phyloP scores from a whole-genome alignment of 2,329 filamentous ascomycete genomes.

The Pseudogymnoascus sp. region DNA sequence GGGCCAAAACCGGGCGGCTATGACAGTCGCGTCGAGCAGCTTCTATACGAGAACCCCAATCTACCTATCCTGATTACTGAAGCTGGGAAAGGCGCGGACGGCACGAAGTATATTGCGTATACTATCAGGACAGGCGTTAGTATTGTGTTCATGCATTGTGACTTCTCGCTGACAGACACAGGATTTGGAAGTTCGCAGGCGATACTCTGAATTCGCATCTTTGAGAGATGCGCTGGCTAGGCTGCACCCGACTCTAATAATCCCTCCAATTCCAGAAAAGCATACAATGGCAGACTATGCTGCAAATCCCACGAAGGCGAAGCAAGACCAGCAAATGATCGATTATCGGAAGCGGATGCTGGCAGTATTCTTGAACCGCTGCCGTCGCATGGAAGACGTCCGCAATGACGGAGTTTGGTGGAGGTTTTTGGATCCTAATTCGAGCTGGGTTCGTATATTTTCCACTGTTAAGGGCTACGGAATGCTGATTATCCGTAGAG shows the following conservation, averaged over 20 bases:
- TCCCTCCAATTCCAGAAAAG: conserved; percentile 96
- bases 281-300: conserved; percentile 98
- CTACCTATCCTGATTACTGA: conserved; percentile 86
- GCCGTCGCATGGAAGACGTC: conserved; percentile 84
- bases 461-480: background rate
- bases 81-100: conserved; percentile 90
- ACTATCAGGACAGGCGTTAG: conserved; percentile 86
- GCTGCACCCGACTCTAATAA: conserved; percentile 87
- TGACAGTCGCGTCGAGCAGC: conserved; percentile 92
- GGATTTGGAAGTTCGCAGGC: conserved; percentile 89
- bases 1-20: conserved; percentile 75
- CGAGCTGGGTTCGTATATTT: conserved; percentile 63
- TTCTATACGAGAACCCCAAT: conserved; percentile 88
- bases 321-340: conserved; percentile 94
- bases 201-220: conserved; percentile 95
- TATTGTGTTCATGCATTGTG: background rate
- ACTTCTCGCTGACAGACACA: conserved; percentile 31
- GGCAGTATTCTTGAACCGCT: conserved; percentile 88
- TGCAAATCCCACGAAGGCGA: conserved; percentile 93
- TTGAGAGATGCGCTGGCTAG: conserved; percentile 80
- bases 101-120: conserved; percentile 91
- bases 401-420: conserved; percentile 93
- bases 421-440: conserved; percentile 95
- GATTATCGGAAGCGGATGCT: conserved; percentile 96
- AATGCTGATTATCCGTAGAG: conserved; percentile 47